Conservation (phyloP, 805 yeast genomes). For the Barnettozyma sp. region DNA sequence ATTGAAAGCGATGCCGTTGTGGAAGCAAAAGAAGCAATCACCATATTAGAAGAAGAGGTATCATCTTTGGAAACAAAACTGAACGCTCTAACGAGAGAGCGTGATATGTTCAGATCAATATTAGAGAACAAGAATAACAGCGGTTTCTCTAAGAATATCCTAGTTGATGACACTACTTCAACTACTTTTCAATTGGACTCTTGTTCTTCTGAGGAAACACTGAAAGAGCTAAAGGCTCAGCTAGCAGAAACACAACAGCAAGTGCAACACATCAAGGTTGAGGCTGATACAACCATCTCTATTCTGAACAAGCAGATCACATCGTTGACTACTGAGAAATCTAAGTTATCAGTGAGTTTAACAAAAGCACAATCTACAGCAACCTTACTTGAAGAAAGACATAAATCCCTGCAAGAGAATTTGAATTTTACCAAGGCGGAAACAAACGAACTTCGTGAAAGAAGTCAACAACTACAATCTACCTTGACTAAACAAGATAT, state of each 20-base stretch:
- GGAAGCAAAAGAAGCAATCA: conserved; percentile 65
- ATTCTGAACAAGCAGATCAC: conserved; percentile 43
- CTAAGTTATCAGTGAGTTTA: conserved; percentile 41
- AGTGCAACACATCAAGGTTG: conserved; percentile 26
- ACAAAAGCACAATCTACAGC: conserved; percentile 50
- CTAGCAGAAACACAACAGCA: conserved; percentile 13
- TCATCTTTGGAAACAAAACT: conserved; percentile 44
- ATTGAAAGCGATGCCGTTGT: conserved; percentile 43
- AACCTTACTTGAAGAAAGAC: conserved; percentile 47
- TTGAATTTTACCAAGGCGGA: conserved; percentile 38
- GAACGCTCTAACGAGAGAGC: conserved; percentile 52
- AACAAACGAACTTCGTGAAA: conserved; percentile 36
- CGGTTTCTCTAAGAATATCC: conserved; percentile 11
- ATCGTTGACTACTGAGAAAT: conserved; percentile 34
- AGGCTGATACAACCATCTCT: conserved; percentile 39
- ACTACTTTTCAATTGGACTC: conserved; percentile 4
- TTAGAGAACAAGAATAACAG: conserved; percentile 22
- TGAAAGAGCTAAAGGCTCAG: conserved; percentile 14
- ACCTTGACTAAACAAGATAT: conserved; percentile 40
- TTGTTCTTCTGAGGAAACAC: conserved; percentile 12
- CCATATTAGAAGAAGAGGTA: conserved; percentile 54
- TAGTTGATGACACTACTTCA: conserved; percentile 15
- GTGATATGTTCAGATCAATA: conserved; percentile 53
- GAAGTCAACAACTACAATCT: conserved; percentile 35
- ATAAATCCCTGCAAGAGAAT: conserved; percentile 34